phyloP scores from a whole-genome alignment of 2,329 filamentous ascomycete genomes.

The Passalora sequoiae region DNA sequence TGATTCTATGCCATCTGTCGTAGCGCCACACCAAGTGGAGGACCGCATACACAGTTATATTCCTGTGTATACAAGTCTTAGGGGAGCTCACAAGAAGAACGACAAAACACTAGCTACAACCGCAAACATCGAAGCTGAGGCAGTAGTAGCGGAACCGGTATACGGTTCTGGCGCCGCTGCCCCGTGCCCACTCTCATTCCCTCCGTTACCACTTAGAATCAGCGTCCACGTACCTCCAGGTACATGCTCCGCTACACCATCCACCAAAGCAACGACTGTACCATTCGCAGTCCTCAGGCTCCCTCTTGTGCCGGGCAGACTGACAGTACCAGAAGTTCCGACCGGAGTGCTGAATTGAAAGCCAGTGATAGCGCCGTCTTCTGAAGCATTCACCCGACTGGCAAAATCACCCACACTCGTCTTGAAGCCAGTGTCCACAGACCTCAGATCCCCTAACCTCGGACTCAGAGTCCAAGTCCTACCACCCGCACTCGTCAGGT shows the following conservation, averaged over 20 bases:
- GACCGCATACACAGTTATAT: too few relatives aligned
- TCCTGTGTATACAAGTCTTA: too few relatives aligned
- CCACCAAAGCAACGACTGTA: constrained; percentile 20
- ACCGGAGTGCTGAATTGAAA: constrained; percentile 28
- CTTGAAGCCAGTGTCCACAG: constrained; percentile 43
- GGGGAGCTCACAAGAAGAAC: background rate
- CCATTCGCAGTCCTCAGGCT: constrained; percentile 38
- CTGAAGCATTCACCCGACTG: constrained; percentile 30
- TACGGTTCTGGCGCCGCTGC: background rate
- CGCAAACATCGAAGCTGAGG: background rate
- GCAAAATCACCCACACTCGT: constrained; percentile 43
- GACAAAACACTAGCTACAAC: background rate
- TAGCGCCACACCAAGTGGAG: too few relatives aligned
- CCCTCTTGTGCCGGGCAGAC: constrained; percentile 35
- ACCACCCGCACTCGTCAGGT: constrained; percentile 38
- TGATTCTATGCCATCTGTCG: too few relatives aligned
- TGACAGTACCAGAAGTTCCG: constrained; percentile 32
- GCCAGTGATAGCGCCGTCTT: constrained; percentile 14
- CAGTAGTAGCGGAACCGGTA: background rate
- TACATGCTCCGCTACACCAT: constrained; percentile 23
- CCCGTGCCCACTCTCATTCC: background rate
- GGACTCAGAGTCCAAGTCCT: constrained; percentile 43
- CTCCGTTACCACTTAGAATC: constrained; percentile 8
- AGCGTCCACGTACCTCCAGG: constrained; percentile 28
- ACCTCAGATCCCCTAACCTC: constrained; percentile 41